Percentiles rank a stretch among this genome's conserved stretches.
Evolutionary conservation across 2,329 filamentous ascomycete species (phyloP).

Genomic region (Capronia coronata): DNA sequence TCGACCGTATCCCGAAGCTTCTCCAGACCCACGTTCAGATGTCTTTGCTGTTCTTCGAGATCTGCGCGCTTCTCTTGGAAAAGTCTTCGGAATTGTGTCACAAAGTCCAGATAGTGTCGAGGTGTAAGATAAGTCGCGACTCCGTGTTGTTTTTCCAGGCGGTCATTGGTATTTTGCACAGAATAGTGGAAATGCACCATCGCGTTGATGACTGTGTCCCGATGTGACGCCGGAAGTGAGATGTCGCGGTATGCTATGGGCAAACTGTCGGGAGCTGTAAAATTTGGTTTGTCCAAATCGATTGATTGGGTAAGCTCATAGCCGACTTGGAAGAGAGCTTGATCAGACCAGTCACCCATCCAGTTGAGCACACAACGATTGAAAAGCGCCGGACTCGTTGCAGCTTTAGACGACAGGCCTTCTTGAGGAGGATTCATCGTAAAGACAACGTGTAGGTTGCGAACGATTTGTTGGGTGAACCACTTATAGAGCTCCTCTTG

Average conservation of each 20-base stretch:
- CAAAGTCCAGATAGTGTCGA: constrained; percentile 94
- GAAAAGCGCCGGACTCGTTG: constrained; percentile 95
- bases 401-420: constrained; percentile 88
- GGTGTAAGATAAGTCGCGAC: constrained; percentile 90
- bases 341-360: constrained; percentile 99
- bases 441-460: constrained; percentile 98
- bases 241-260: constrained; percentile 88
- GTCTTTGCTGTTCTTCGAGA: constrained; percentile 94
- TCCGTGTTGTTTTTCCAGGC: constrained; percentile 84
- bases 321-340: constrained; percentile 95
- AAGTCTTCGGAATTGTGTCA: constrained; percentile 92
- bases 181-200: constrained; percentile 99
- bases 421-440: constrained; percentile 99
- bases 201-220: constrained; percentile 87
- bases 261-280: constrained; percentile 79
- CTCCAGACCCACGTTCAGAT: constrained; percentile 95
- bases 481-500: constrained; percentile 99
- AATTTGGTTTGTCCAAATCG: constrained; percentile 83
- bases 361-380: constrained; percentile 99
- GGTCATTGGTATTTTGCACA: constrained; percentile 78
- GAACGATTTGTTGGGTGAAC: constrained; percentile 99
- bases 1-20: constrained; percentile 95
- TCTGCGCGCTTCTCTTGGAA: constrained; percentile 99
- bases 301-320: constrained; percentile 94
- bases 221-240: constrained; percentile 75